Base-by-base conservation (phyloP, 192 early-diverging fungal genomes). In the Coemansia sp. region DNA sequence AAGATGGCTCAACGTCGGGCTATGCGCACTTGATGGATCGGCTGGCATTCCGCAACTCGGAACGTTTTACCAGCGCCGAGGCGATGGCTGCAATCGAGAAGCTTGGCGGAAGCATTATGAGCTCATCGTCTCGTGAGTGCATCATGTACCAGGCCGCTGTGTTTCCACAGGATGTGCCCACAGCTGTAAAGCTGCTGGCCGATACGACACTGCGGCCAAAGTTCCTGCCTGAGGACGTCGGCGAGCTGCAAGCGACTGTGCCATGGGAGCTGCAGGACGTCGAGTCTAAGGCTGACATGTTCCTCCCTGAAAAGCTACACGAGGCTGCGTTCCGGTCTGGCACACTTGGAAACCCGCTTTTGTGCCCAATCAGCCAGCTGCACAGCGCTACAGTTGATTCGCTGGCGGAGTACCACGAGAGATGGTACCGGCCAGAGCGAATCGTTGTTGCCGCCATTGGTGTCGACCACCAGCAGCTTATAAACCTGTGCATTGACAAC, bases 121-220 rank as follows among this genome's bases (percentile, higher is more conserved):
- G 94, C 60, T 91, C 94, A 17, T 88, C 89, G 50, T 90, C 92
- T 21, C 88, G 95, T 29, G 97, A 98, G 71, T 85, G 90, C 56
- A 94, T 98, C 76, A 93, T 95, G 88, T 98, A 97, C 72, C 95
- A 96, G 70, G 89, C 91, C 5, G 88, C 92, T 5, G 88, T 98
- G 22, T 94, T 98, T 68, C 86, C 84, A 4, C 86, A 93, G 64
- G 93, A 96, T 75, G 65, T 95, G 21, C 70, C 79, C 1, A 79
- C 85, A 17, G 86, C 92, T n/a, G 51, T 95, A 38, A 61, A 83
- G 12, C 77, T 95, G 21, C 86, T 97, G 64, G 86, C 91, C 0
- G 88, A 96, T 53, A 90, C 92, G 7, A 87, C 95, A 22, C 84
- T 88, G 62, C 86, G 88, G 55, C 93, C 95, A 6, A 66, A 59